Conservation (phyloP, 371 early-diverging fungal genomes). For the Mortierella sp. region DNA sequence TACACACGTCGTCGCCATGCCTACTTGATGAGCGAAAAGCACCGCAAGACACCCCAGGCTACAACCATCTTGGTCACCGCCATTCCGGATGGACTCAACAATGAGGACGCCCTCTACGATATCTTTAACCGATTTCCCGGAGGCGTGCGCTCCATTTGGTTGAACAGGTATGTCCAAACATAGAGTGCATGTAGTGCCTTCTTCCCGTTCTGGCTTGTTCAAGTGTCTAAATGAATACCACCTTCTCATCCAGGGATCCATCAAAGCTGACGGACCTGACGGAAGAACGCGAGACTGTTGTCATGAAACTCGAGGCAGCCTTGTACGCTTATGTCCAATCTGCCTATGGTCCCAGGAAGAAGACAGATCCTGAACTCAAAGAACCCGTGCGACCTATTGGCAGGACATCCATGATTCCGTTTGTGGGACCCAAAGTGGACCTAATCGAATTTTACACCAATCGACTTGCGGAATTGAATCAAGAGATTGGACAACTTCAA, state of each 20-base stretch:
- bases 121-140: slow-evolving; percentile 80
- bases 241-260: slow-evolving; percentile 51
- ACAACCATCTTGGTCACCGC: slow-evolving; percentile 74
- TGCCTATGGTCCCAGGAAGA: slow-evolving; percentile 20
- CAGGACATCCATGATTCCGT: slow-evolving; percentile 59
- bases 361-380: slow-evolving; percentile 7
- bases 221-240: no score
- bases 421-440: slow-evolving; percentile 77
- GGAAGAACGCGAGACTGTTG: slow-evolving; percentile 65
- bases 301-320: slow-evolving; percentile 51
- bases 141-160: slow-evolving; percentile 75
- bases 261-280: slow-evolving; percentile 64
- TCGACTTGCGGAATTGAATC: slow-evolving; percentile 65
- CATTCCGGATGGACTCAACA: slow-evolving; percentile 62
- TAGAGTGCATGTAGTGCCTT: not conserved
- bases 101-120: slow-evolving; percentile 56
- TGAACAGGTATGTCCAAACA: slow-evolving; percentile 63
- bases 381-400: slow-evolving; percentile 66
- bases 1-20: slow-evolving; percentile 77
- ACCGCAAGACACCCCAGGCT: slow-evolving; percentile 68
- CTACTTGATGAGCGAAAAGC: slow-evolving; percentile 67
- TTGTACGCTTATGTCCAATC: slow-evolving; percentile 42
- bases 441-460: slow-evolving; percentile 68
- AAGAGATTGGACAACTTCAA: slow-evolving; percentile 60
- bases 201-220: no score